Percentiles rank a stretch among this genome's conserved stretches.
Conservation (phyloP, 179 eudicot species). For the Drosera spatulata region DNA sequence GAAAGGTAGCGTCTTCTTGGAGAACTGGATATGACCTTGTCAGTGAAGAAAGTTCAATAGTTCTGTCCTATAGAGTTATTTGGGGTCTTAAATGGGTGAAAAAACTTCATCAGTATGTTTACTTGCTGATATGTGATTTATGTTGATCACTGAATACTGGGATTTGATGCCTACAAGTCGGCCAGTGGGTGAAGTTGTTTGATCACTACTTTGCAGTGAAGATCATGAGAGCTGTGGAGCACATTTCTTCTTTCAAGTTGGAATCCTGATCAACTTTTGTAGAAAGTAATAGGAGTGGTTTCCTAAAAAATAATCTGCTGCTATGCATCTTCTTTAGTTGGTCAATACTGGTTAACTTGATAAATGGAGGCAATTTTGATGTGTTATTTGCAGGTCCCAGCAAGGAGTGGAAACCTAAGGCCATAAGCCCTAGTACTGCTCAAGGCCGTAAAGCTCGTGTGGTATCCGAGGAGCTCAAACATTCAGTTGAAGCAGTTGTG, state of each 20-base stretch:
- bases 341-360: slow-evolving; percentile 1
- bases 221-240: too few relatives aligned
- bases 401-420: slow-evolving; percentile 83
- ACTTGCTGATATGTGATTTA: neutral
- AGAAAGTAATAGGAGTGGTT: too few relatives aligned
- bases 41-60: too few relatives aligned
- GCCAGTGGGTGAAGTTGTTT: too few relatives aligned
- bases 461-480: slow-evolving; percentile 24
- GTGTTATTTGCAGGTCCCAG: slow-evolving; percentile 21
- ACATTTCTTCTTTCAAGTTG: too few relatives aligned
- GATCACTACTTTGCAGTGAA: too few relatives aligned
- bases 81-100: neutral
- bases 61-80: neutral
- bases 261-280: too few relatives aligned
- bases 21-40: neutral
- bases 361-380: slow-evolving; percentile 5
- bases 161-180: too few relatives aligned
- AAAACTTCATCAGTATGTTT: neutral
- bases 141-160: too few relatives aligned
- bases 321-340: too few relatives aligned
- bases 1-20: slow-evolving; percentile 6
- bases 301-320: too few relatives aligned
- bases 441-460: slow-evolving; percentile 29
- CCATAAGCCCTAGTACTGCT: slow-evolving; percentile 26
- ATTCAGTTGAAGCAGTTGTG: slow-evolving; percentile 20